Conservation (phyloP, 345 rosid genomes). For the Boechera stricta region DNA sequence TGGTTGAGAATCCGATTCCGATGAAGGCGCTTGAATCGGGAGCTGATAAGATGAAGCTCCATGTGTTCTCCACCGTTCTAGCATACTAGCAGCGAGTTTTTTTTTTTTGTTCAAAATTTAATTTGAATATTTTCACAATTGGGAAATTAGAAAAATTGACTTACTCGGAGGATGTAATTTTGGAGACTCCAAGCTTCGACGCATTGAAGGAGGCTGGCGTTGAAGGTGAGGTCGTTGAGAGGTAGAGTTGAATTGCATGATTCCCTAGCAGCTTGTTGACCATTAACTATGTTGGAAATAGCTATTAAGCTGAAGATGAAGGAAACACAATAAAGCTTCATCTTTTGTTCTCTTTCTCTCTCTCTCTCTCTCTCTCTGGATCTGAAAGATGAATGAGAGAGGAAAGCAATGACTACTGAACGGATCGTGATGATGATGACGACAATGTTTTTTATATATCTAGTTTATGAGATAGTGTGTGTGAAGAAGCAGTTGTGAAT, state of each 20-base stretch:
- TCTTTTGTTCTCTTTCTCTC: neutral
- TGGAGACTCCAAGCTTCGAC: constrained; percentile 53
- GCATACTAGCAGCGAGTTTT: constrained; percentile 50
- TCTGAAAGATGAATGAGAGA: constrained; percentile 23
- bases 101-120: neutral
- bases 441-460: constrained; percentile 10
- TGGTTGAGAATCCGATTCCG: constrained; percentile 76
- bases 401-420: constrained; percentile 17
- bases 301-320: constrained; percentile 37
- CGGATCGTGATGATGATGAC: constrained; percentile 31
- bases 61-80: constrained; percentile 45
- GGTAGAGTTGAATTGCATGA: constrained; percentile 53
- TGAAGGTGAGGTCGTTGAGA: constrained; percentile 50
- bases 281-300: constrained; percentile 25
- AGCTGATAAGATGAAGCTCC: constrained; percentile 85
- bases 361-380: constrained; percentile 17
- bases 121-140: neutral
- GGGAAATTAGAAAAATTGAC: constrained; percentile 28
- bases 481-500: constrained; percentile 28
- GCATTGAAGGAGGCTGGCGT: constrained; percentile 57
- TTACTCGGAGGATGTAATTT: constrained; percentile 70
- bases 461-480: constrained; percentile 28
- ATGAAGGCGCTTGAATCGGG: constrained; percentile 53
- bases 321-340: constrained; percentile 36
- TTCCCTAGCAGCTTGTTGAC: constrained; percentile 44